These are phyloP conservation scores for Candida ulmi DNA, from an alignment of 805 yeast genomes.

Conservation along the genomic window DNA sequence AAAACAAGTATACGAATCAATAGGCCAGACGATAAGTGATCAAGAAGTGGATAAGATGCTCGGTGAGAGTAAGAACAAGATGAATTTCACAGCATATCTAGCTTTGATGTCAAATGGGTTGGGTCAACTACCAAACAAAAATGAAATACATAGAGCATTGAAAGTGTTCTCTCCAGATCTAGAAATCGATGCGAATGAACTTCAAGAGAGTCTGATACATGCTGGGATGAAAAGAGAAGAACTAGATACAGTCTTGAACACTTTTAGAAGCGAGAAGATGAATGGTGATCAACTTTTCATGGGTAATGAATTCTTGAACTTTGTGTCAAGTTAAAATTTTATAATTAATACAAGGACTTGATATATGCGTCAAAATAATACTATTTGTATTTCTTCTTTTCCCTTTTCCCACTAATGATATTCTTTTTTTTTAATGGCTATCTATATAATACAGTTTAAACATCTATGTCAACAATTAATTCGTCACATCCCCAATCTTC, in stretches of 20 bases:
- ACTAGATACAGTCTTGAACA: constrained; percentile 45
- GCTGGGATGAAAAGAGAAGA: constrained; percentile 35
- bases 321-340: constrained; percentile 8
- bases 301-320: constrained; percentile 58
- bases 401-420: neutral
- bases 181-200: constrained; percentile 41
- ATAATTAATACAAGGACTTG: neutral
- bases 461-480: constrained; percentile 70
- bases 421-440: constrained; percentile 1
- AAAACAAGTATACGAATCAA: constrained; percentile 41
- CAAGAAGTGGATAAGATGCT: constrained; percentile 44
- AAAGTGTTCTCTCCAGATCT: constrained; percentile 41
- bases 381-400: too few species aligned
- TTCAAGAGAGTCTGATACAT: constrained; percentile 44
- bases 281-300: constrained; percentile 54
- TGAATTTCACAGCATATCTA: constrained; percentile 55
- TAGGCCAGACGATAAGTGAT: constrained; percentile 42
- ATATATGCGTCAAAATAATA: neutral
- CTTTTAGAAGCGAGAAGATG: constrained; percentile 49
- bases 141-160: constrained; percentile 55
- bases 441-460: constrained; percentile 27
- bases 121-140: constrained; percentile 42
- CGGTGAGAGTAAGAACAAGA: constrained; percentile 26
- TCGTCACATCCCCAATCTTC: constrained; percentile 99
- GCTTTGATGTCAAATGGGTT: constrained; percentile 55